These are phyloP conservation scores for Neurospora sp. DNA, from an alignment of 2,329 filamentous ascomycete genomes.

Conservation along the genomic window DNA sequence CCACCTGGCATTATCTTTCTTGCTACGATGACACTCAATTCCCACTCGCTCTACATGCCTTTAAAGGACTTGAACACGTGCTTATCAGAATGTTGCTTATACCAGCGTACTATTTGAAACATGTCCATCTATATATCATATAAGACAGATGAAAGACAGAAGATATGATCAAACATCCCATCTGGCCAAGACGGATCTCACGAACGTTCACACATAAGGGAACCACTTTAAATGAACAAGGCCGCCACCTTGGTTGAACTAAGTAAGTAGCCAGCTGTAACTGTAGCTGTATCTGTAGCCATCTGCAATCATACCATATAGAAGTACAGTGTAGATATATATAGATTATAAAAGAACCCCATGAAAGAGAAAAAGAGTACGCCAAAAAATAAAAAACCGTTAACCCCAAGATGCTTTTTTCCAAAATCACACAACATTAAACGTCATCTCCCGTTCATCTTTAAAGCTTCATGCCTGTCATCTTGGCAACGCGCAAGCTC, in stretches of 20 bases:
- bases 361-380: background rate
- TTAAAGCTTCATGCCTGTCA: conserved; percentile 91
- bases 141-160: too few species aligned
- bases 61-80: too few species aligned
- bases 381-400: background rate
- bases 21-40: too few species aligned
- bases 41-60: too few species aligned
- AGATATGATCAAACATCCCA: background rate
- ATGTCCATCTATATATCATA: background rate
- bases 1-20: too few species aligned
- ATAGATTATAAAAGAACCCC: background rate
- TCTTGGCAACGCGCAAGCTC: conserved; percentile 70
- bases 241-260: background rate
- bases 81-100: too few species aligned
- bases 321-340: background rate
- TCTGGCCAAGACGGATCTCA: background rate
- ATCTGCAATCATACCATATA: background rate
- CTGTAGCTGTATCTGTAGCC: background rate
- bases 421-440: background rate
- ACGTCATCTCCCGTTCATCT: background rate
- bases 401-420: background rate
- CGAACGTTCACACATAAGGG: background rate
- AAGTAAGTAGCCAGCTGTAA: background rate
- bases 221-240: background rate
- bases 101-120: too few species aligned